phyloP scores from a whole-genome alignment of 1,284 basidiomycete species.

The Tausonia pullulans region DNA sequence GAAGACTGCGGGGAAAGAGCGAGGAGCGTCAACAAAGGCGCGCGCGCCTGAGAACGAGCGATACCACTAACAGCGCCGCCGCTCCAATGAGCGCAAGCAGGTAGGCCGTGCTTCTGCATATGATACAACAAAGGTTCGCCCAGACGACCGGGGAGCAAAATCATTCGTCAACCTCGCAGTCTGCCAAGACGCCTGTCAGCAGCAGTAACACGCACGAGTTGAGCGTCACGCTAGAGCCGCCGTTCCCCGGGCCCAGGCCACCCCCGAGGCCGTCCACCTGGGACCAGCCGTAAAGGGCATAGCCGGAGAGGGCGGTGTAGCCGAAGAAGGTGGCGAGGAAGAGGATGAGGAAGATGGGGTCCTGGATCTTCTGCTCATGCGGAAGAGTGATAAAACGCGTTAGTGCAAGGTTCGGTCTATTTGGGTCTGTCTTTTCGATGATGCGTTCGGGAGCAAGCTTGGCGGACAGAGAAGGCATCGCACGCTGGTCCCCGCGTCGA shows the following conservation, averaged over 20 bases:
- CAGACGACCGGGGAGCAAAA: not conserved
- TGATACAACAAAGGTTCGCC: not conserved
- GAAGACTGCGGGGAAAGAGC: conserved; percentile 17
- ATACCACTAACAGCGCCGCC: conserved; percentile 38
- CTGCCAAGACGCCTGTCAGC: too few species aligned
- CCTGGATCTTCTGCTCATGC: conserved; percentile 44
- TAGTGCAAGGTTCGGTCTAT: not conserved
- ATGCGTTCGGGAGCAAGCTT: not conserved
- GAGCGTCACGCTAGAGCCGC: conserved; percentile 46
- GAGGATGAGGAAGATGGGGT: conserved; percentile 56
- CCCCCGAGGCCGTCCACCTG: conserved; percentile 52
- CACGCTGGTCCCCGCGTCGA: too few species aligned
- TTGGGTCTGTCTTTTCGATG: not conserved
- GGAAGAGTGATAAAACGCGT: not conserved
- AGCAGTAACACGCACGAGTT: conserved; percentile 38
- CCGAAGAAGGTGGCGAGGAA: conserved; percentile 60
- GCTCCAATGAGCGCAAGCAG: conserved; percentile 57
- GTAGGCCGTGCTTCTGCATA: conserved; percentile 44
- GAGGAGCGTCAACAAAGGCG: not conserved
- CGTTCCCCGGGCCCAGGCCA: conserved; percentile 29
- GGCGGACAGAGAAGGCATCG: not conserved
- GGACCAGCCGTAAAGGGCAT: conserved; percentile 53
- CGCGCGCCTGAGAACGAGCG: not conserved
- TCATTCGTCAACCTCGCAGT: not conserved
- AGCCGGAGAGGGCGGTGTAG: conserved; percentile 53